Evolutionary conservation across 352 stramenopile genomes (phyloP).

Genomic region (Peronospora farinosa): DNA sequence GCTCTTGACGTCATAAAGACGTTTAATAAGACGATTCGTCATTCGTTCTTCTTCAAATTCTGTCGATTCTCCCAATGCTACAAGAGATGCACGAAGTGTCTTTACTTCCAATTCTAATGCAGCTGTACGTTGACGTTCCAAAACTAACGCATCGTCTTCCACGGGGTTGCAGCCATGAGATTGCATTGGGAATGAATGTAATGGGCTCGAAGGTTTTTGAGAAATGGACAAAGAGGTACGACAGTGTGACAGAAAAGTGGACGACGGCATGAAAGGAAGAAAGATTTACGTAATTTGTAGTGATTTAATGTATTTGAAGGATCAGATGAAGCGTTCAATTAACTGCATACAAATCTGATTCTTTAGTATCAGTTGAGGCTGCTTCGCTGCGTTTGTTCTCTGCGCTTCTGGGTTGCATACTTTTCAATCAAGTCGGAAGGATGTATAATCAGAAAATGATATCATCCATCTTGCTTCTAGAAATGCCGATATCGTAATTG

Average conservation of each 20-base stretch:
- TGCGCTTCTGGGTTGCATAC: too few relatives aligned
- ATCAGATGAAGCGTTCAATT: background rate
- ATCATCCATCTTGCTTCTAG: too few relatives aligned
- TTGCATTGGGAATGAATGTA: constrained; percentile 4
- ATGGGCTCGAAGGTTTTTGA: constrained; percentile 10
- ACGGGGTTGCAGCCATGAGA: constrained; percentile 8
- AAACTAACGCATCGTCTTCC: constrained; percentile 43
- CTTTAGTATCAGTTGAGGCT: too few relatives aligned
- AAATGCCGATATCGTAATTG: too few relatives aligned
- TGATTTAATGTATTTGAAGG: background rate
- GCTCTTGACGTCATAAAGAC: constrained; percentile 65
- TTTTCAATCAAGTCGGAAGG: too few relatives aligned
- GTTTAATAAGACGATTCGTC: constrained; percentile 79
- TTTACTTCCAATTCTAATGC: constrained; percentile 63
- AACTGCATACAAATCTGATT: too few relatives aligned
- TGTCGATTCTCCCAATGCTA: constrained; percentile 76
- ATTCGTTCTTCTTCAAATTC: constrained; percentile 83
- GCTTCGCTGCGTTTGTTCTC: too few relatives aligned
- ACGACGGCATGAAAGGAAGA: background rate
- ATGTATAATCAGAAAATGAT: too few relatives aligned
- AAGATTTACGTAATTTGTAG: constrained; percentile 1
- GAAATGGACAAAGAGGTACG: constrained; percentile 16
- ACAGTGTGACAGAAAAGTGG: constrained; percentile 1
- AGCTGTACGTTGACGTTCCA: constrained; percentile 73
- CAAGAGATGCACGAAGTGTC: constrained; percentile 55